These are phyloP conservation scores for Malus hybrid DNA, from an alignment of 331 rosid genomes.

Conservation along the genomic window DNA sequence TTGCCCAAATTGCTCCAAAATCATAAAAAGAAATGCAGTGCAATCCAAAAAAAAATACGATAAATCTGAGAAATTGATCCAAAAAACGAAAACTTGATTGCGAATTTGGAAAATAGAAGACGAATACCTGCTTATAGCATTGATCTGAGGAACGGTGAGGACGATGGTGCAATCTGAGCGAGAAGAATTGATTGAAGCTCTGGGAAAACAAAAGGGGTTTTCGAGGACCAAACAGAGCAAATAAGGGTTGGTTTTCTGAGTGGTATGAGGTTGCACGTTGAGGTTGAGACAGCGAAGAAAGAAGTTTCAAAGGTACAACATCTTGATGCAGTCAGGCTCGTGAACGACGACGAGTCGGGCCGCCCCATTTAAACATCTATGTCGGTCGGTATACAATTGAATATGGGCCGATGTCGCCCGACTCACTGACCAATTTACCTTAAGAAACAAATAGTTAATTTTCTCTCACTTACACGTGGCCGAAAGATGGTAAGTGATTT, in stretches of 20 bases:
- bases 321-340: neutral
- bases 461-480: too few species aligned
- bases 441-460: too few species aligned
- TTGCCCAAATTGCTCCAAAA: neutral
- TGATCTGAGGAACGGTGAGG: constrained; percentile 28
- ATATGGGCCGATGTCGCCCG: neutral
- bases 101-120: neutral
- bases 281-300: neutral
- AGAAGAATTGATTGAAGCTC: neutral
- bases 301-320: neutral
- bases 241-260: neutral
- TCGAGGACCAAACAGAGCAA: neutral
- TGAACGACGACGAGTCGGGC: neutral
- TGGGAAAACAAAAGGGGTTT: neutral
- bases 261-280: neutral
- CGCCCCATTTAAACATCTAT: neutral
- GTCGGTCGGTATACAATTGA: neutral
- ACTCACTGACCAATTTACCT: too few species aligned
- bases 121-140: constrained; percentile 19
- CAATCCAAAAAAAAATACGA: neutral
- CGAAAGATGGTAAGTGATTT: too few species aligned
- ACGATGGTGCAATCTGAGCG: constrained; percentile 16
- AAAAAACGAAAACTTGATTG: neutral
- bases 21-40: neutral
- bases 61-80: constrained; percentile 11